phyloP scores from a whole-genome alignment of 2,329 filamentous ascomycete species.

The Podosphaera xanthii region DNA sequence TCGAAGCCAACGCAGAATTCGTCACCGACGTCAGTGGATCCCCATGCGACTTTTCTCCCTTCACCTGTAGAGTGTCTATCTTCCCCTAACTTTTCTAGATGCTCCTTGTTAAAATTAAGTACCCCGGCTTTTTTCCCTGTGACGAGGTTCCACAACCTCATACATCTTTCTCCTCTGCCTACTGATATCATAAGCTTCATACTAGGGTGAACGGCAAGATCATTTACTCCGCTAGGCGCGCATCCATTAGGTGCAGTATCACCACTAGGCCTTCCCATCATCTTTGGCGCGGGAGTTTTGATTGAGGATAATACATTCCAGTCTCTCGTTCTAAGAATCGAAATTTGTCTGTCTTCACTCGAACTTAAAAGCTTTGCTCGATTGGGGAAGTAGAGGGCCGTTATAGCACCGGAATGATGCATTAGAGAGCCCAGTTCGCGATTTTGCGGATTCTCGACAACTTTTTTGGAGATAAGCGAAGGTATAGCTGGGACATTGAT shows the following conservation, averaged over 20 bases:
- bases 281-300: slow-evolving; percentile 68
- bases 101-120: slow-evolving; percentile 54
- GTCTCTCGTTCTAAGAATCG: slow-evolving; percentile 68
- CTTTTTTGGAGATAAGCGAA: slow-evolving; percentile 45
- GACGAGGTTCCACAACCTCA: slow-evolving; percentile 90
- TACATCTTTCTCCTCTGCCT: slow-evolving; percentile 67
- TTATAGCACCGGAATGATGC: slow-evolving; percentile 69
- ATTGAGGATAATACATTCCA: slow-evolving; percentile 75
- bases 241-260: slow-evolving; percentile 70
- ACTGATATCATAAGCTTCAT: slow-evolving; percentile 94
- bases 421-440: slow-evolving; percentile 68
- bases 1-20: slow-evolving; percentile 85
- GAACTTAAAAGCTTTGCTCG: slow-evolving; percentile 71
- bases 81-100: slow-evolving; percentile 57
- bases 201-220: slow-evolving; percentile 85
- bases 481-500: slow-evolving; percentile 36
- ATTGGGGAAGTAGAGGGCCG: slow-evolving; percentile 58
- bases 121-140: slow-evolving; percentile 91
- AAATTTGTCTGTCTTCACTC: slow-evolving; percentile 77
- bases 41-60: slow-evolving; percentile 64
- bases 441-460: slow-evolving; percentile 69
- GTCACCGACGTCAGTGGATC: slow-evolving; percentile 44
- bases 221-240: slow-evolving; percentile 72
- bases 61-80: slow-evolving; percentile 58
- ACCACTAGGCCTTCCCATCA: slow-evolving; percentile 58